Evolutionary conservation across 2,329 filamentous ascomycete species (phyloP).

Genomic region (Fusarium anguioides): DNA sequence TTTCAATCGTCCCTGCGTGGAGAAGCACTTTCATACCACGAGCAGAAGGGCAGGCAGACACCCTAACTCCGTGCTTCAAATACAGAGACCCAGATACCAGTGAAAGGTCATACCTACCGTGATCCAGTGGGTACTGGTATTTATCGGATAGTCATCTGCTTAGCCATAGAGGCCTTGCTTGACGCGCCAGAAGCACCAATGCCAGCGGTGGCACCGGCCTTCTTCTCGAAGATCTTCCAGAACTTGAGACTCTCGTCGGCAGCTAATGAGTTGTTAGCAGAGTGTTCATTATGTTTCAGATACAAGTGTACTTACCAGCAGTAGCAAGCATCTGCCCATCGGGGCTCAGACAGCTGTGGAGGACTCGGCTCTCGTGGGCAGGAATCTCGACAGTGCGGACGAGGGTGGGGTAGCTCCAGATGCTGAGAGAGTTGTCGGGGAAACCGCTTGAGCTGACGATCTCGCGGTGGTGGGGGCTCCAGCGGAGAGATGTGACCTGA

Average conservation of each 20-base stretch:
- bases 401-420: slow-evolving; percentile 98
- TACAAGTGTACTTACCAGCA: slow-evolving; percentile 68
- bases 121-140: slow-evolving; percentile 45
- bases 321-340: slow-evolving; percentile 98
- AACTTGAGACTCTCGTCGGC: slow-evolving; percentile 99
- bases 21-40: slow-evolving; percentile 64
- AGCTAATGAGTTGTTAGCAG: slow-evolving; percentile 58
- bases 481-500: slow-evolving; percentile 94
- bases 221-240: slow-evolving; percentile 99
- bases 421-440: slow-evolving; percentile 98
- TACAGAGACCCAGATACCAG: slow-evolving; percentile 57
- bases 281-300: background rate
- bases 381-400: slow-evolving; percentile 98
- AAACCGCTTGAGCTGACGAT: slow-evolving; percentile 98
- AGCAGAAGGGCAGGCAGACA: slow-evolving; percentile 55
- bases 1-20: slow-evolving; percentile 55
- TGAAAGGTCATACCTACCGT: slow-evolving; percentile 62
- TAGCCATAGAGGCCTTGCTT: slow-evolving; percentile 85
- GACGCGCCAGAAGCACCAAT: slow-evolving; percentile 74
- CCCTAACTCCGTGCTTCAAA: slow-evolving; percentile 67
- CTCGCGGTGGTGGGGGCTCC: slow-evolving; percentile 97
- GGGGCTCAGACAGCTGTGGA: slow-evolving; percentile 96
- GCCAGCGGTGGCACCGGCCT: slow-evolving; percentile 77
- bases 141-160: slow-evolving; percentile 95
- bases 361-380: slow-evolving; percentile 93